Evolutionary conservation across 1,284 basidiomycete genomes (phyloP).

Genomic region (Tausonia pullulans): DNA sequence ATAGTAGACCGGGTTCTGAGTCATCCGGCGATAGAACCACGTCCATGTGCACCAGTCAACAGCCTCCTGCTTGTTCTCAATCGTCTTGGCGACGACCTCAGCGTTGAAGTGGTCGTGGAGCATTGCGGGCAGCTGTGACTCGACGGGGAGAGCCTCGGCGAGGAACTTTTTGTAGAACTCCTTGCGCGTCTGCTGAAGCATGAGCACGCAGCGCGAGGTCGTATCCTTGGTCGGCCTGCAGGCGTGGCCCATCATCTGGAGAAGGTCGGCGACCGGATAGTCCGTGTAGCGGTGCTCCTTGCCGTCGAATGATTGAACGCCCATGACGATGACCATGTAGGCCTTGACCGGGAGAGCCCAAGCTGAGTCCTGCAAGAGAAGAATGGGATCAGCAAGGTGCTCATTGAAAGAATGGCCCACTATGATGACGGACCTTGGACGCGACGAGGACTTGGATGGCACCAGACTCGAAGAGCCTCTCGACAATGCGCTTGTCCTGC

Average conservation of each 20-base stretch:
- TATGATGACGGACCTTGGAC: slow-evolving; percentile 53
- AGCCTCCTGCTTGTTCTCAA: slow-evolving; percentile 96
- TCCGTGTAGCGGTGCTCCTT: slow-evolving; percentile 95
- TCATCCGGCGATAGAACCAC: slow-evolving; percentile 85
- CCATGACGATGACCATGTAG: slow-evolving; percentile 98
- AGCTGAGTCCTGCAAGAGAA: slow-evolving; percentile 59
- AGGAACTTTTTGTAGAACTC: slow-evolving; percentile 99
- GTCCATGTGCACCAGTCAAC: slow-evolving; percentile 51
- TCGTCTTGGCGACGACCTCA: slow-evolving; percentile 95
- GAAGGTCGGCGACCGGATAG: slow-evolving; percentile 92
- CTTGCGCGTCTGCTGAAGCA: slow-evolving; percentile 93
- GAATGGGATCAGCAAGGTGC: slow-evolving; percentile 10
- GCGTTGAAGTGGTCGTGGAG: slow-evolving; percentile 96
- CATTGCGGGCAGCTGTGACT: slow-evolving; percentile 78
- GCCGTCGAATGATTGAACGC: slow-evolving; percentile 90
- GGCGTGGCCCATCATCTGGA: slow-evolving; percentile 97
- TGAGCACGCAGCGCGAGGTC: slow-evolving; percentile 80
- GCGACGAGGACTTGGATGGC: slow-evolving; percentile 92
- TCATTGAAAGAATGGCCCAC: neutral
- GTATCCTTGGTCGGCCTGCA: slow-evolving; percentile 79
- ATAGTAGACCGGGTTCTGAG: slow-evolving; percentile 87
- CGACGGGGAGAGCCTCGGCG: slow-evolving; percentile 92
- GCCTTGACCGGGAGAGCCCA: slow-evolving; percentile 89
- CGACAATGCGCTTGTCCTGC: slow-evolving; percentile 86
- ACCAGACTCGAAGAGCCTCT: slow-evolving; percentile 84